phyloP scores from a whole-genome alignment of 2,329 filamentous ascomycete species.

The Myrmaecium sp. region DNA sequence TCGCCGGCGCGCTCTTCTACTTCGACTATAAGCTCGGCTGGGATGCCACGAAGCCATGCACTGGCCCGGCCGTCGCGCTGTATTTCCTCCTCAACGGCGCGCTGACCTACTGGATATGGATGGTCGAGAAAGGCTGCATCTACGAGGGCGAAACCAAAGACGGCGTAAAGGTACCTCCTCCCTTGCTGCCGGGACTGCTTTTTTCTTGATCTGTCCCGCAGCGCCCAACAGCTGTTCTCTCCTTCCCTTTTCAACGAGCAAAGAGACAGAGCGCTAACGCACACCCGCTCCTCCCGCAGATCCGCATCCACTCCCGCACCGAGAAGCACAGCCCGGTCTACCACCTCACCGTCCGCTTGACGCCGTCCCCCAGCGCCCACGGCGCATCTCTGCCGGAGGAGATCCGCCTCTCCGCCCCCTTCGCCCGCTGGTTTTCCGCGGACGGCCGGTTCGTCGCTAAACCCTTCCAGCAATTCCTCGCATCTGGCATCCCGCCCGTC shows the following conservation, averaged over 20 bases:
- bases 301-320: conserved; percentile 54
- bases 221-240: neutral
- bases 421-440: conserved; percentile 54
- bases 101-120: conserved; percentile 72
- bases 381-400: conserved; percentile 17
- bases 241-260: neutral
- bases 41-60: conserved; percentile 68
- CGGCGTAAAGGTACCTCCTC: conserved; percentile 46
- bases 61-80: conserved; percentile 56
- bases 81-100: conserved; percentile 67
- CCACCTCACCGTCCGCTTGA: conserved; percentile 49
- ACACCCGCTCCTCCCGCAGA: conserved; percentile 26
- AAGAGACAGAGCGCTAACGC: neutral
- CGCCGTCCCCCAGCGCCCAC: conserved; percentile 13
- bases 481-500: conserved; percentile 47
- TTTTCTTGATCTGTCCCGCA: neutral
- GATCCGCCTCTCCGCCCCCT: conserved; percentile 43
- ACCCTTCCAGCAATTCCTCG: conserved; percentile 66
- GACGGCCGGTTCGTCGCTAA: conserved; percentile 60
- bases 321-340: conserved; percentile 75
- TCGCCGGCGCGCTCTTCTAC: conserved; percentile 70
- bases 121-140: conserved; percentile 63
- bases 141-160: conserved; percentile 58
- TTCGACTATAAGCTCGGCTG: conserved; percentile 89
- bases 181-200: neutral